phyloP scores from a whole-genome alignment of 495 filamentous ascomycete genomes.

The Aspergillus olivimuriae region DNA sequence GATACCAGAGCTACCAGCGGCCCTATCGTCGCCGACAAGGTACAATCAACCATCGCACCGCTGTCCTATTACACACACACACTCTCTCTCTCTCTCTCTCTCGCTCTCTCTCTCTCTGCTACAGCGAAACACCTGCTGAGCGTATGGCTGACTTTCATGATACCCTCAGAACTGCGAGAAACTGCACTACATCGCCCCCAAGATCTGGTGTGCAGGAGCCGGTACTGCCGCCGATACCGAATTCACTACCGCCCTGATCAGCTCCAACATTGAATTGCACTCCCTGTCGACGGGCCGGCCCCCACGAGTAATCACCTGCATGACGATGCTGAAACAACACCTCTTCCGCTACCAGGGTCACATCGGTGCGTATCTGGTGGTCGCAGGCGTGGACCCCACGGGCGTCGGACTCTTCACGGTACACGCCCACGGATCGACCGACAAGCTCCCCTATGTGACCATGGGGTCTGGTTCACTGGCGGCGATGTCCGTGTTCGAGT shows the following conservation, averaged over 20 bases:
- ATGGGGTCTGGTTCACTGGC: constrained; percentile 96
- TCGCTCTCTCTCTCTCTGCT: too few relatives aligned
- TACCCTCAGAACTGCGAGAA: constrained; percentile 90
- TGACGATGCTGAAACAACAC: constrained; percentile 99
- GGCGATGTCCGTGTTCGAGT: constrained; percentile 98
- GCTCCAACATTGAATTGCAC: constrained; percentile 96
- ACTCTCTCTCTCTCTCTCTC: neutral
- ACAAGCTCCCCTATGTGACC: constrained; percentile 98
- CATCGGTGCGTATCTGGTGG: constrained; percentile 96
- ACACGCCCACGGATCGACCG: constrained; percentile 95
- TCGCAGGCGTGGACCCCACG: constrained; percentile 95
- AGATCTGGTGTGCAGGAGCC: constrained; percentile 99
- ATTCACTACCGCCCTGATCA: constrained; percentile 98
- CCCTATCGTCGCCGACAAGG: constrained; percentile 98
- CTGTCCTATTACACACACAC: neutral
- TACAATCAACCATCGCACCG: constrained; percentile 16
- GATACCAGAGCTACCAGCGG: constrained; percentile 97
- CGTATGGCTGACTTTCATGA: neutral
- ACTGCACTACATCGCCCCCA: constrained; percentile 95
- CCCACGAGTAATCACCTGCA: constrained; percentile 95
- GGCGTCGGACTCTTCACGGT: constrained; percentile 96
- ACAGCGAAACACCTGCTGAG: too few relatives aligned
- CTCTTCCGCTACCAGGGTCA: constrained; percentile 97
- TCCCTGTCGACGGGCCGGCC: constrained; percentile 90
- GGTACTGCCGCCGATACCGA: constrained; percentile 98